Evolutionary conservation across 768 basidiomycete species (phyloP).

Genomic region (Leccinellum rugosiceps): DNA sequence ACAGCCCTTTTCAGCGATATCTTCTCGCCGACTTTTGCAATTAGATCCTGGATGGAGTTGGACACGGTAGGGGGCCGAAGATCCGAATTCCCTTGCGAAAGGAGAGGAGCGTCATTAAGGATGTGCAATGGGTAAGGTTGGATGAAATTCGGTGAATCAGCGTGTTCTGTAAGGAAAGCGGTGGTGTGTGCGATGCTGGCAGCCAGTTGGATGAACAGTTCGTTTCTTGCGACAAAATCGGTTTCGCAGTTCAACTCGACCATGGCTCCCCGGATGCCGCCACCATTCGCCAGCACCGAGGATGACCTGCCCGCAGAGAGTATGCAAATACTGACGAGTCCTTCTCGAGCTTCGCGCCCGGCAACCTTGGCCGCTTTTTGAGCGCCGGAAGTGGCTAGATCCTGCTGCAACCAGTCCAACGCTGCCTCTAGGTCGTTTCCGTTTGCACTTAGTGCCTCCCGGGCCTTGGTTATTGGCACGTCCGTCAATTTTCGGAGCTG

Average conservation of each 20-base stretch:
- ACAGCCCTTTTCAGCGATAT: conserved; percentile 64
- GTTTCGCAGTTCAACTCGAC: conserved; percentile 96
- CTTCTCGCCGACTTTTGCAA: conserved; percentile 80
- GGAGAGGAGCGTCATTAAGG: conserved; percentile 64
- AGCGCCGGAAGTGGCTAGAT: conserved; percentile 66
- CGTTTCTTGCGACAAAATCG: conserved; percentile 90
- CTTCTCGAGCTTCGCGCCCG: conserved; percentile 71
- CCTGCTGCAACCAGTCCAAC: conserved; percentile 76
- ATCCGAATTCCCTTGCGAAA: conserved; percentile 36
- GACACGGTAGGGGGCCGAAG: conserved; percentile 50
- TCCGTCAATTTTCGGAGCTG: conserved; percentile 79
- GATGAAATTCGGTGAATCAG: conserved; percentile 36
- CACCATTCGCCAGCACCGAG: conserved; percentile 31
- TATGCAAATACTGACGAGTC: conserved; percentile 73
- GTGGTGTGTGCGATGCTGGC: conserved; percentile 80
- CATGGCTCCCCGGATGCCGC: conserved; percentile 73
- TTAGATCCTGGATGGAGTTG: conserved; percentile 61
- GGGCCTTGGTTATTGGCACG: conserved; percentile 84
- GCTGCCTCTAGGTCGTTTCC: conserved; percentile 74
- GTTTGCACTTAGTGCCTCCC: conserved; percentile 75
- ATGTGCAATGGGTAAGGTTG: conserved; percentile 48
- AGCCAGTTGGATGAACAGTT: conserved; percentile 74
- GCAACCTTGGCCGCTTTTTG: conserved; percentile 83
- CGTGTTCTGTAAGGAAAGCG: conserved; percentile 62
- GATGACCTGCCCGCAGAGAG: conserved; percentile 59